Evolutionary conservation across 768 basidiomycete genomes (phyloP).

Genomic region (Cystofilobasidium capitatum): DNA sequence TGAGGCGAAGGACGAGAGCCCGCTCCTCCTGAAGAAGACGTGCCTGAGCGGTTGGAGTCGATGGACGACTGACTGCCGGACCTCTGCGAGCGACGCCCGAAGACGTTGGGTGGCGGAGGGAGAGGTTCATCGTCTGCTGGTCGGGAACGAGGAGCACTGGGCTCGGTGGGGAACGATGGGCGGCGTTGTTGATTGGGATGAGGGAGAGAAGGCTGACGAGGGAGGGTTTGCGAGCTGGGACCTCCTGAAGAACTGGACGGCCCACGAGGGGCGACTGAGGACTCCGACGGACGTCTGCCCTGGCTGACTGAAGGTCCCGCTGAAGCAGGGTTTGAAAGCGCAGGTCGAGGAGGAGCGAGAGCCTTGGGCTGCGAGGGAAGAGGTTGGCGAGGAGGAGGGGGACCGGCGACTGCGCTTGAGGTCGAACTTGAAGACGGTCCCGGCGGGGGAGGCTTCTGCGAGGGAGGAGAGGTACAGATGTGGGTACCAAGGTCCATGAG

Average conservation of each 20-base stretch:
- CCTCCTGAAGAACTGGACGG: neutral
- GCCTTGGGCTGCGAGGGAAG: neutral
- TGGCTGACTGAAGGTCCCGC: too few relatives aligned
- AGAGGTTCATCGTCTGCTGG: neutral
- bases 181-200: neutral
- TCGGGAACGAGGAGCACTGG: neutral
- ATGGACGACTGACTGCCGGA: neutral
- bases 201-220: neutral
- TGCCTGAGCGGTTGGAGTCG: neutral
- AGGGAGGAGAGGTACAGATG: conserved; percentile 1
- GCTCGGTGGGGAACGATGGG: neutral
- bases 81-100: neutral
- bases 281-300: too few relatives aligned
- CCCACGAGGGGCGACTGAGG: neutral
- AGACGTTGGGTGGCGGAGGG: neutral
- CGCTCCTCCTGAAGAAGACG: neutral
- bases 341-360: neutral
- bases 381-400: neutral
- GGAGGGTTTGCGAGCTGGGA: neutral
- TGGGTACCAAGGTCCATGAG: conserved; percentile 17
- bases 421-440: neutral
- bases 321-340: neutral
- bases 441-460: neutral
- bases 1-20: neutral
- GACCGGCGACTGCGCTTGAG: neutral